A percentile compares a stretch with the other conserved stretches of the same genome.
phyloP scores from a whole-genome alignment of 805 yeast genomes.

The Saccharomycopsis schoenii region DNA sequence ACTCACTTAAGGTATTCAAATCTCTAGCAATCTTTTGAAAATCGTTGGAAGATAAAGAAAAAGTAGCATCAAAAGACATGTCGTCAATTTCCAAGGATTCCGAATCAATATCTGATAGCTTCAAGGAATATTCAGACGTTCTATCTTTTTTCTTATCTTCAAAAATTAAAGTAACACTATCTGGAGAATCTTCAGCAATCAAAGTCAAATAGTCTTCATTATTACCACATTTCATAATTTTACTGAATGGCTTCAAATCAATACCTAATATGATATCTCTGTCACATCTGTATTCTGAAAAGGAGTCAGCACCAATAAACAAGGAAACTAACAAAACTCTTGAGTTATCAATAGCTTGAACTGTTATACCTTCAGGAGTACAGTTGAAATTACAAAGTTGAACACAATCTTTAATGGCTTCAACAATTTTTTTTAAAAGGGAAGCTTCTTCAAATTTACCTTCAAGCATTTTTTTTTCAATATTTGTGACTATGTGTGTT shows the following conservation, averaged over 20 bases:
- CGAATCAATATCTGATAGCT: conserved; percentile 93
- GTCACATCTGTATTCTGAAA: conserved; percentile 91
- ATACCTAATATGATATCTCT: conserved; percentile 85
- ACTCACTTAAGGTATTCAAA: conserved; percentile 76
- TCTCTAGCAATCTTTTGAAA: conserved; percentile 87
- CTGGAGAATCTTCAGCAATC: conserved; percentile 84
- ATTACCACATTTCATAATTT: conserved; percentile 85
- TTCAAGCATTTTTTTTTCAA: conserved; percentile 64
- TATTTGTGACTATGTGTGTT: background rate
- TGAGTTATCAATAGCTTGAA: conserved; percentile 96
- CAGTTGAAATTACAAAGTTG: conserved; percentile 94
- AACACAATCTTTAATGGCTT: conserved; percentile 89
- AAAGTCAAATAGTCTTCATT: conserved; percentile 81
- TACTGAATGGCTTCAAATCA: conserved; percentile 78
- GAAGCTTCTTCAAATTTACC: conserved; percentile 93
- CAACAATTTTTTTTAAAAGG: conserved; percentile 83
- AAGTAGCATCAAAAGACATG: conserved; percentile 78
- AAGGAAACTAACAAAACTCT: conserved; percentile 87
- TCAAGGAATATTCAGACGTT: conserved; percentile 82
- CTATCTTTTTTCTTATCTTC: conserved; percentile 89
- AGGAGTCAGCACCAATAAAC: conserved; percentile 79
- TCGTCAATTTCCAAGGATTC: conserved; percentile 92
- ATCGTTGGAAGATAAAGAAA: conserved; percentile 81
- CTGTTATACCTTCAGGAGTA: conserved; percentile 87
- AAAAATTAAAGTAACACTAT: conserved; percentile 66